These are phyloP conservation scores for Syncephalastrum contaminatum DNA, from an alignment of 371 early-diverging fungal species.

Conservation along the genomic window DNA sequence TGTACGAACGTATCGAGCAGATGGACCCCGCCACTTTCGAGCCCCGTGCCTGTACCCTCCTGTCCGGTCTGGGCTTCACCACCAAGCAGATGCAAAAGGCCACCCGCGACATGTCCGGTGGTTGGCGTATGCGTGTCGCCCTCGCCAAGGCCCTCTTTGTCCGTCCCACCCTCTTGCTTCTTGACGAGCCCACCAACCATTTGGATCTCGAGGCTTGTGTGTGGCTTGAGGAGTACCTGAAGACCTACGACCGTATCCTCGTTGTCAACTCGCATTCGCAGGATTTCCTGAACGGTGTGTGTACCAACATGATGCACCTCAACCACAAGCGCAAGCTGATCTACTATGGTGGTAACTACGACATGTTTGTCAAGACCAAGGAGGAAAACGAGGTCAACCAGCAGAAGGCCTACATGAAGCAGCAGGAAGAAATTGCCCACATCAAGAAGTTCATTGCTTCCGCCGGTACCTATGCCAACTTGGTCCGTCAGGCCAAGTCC, in stretches of 20 bases:
- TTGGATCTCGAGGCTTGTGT: slow-evolving; percentile 97
- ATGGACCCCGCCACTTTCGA: slow-evolving; percentile 95
- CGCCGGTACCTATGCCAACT: slow-evolving; percentile 98
- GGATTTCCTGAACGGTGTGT: slow-evolving; percentile 97
- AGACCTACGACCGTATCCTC: slow-evolving; percentile 92
- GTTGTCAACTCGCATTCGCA: slow-evolving; percentile 98
- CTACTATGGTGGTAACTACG: slow-evolving; percentile 98
- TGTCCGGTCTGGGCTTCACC: slow-evolving; percentile 95
- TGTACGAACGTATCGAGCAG: slow-evolving; percentile 92
- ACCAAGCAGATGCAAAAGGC: slow-evolving; percentile 80
- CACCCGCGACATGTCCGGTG: slow-evolving; percentile 98
- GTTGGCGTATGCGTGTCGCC: slow-evolving; percentile 99
- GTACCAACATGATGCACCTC: slow-evolving; percentile 93
- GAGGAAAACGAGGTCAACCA: slow-evolving; percentile 94
- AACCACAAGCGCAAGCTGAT: slow-evolving; percentile 85
- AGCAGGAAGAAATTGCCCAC: slow-evolving; percentile 97
- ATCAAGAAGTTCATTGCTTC: slow-evolving; percentile 98
- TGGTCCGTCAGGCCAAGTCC: slow-evolving; percentile 98
- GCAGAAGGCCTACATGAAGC: slow-evolving; percentile 97
- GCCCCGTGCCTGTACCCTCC: slow-evolving; percentile 86
- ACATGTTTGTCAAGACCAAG: slow-evolving; percentile 93
- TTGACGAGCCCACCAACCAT: slow-evolving; percentile 99
- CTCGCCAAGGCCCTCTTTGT: slow-evolving; percentile 97
- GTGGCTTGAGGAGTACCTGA: slow-evolving; percentile 97
- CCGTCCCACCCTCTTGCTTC: slow-evolving; percentile 92